A percentile compares a stretch with the other conserved stretches of the same genome.
phyloP scores from a whole-genome alignment of 768 basidiomycete genomes.

The Suillus discolor region DNA sequence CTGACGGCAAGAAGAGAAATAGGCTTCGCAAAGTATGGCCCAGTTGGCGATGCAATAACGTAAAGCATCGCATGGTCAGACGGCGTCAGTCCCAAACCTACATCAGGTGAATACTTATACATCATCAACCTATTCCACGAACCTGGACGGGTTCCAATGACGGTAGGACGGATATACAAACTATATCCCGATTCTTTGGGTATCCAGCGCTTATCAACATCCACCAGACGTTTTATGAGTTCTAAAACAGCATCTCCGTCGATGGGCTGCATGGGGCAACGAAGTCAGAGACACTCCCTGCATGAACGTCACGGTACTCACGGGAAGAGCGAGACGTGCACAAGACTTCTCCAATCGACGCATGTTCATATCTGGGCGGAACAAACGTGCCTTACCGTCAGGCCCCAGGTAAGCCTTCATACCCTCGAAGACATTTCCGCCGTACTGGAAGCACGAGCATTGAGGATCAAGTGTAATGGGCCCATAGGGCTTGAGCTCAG shows the following conservation, averaged over 20 bases:
- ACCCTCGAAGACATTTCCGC: slow-evolving; percentile 61
- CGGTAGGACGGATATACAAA: slow-evolving; percentile 84
- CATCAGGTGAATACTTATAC: neutral
- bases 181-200: slow-evolving; percentile 73
- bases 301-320: slow-evolving; percentile 32
- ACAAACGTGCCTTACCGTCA: slow-evolving; percentile 74
- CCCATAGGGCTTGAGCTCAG: slow-evolving; percentile 73
- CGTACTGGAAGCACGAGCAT: slow-evolving; percentile 61
- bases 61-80: slow-evolving; percentile 84
- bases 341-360: slow-evolving; percentile 71
- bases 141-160: slow-evolving; percentile 53
- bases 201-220: slow-evolving; percentile 83
- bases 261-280: slow-evolving; percentile 35
- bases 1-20: slow-evolving; percentile 64
- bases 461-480: slow-evolving; percentile 61
- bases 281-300: neutral
- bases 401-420: slow-evolving; percentile 77
- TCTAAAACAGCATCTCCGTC: slow-evolving; percentile 48
- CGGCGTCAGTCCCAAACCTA: slow-evolving; percentile 67
- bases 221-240: slow-evolving; percentile 67
- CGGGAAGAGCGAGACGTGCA: slow-evolving; percentile 73
- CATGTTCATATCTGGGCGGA: slow-evolving; percentile 88
- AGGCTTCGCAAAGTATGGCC: slow-evolving; percentile 57
- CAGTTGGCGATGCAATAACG: slow-evolving; percentile 70
- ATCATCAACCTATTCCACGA: slow-evolving; percentile 9